Conservation (phyloP, 352 stramenopile genomes). For the Phytophthora agathidicida region DNA sequence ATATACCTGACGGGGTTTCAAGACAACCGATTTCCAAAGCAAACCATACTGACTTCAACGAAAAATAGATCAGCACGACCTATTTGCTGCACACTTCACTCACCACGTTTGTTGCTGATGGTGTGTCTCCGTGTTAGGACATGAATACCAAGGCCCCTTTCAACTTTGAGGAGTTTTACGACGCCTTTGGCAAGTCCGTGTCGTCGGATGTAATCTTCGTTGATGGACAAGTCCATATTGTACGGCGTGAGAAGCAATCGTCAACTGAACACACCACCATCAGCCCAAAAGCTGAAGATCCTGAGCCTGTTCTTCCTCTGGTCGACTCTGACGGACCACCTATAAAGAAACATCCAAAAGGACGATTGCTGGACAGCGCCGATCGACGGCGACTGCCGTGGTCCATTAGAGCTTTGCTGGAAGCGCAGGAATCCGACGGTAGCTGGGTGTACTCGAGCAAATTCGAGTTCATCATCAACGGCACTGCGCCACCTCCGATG, state of each 20-base stretch:
- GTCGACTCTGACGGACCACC: slow-evolving; percentile 4
- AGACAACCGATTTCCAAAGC: neutral
- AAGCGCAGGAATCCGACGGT: slow-evolving; percentile 62
- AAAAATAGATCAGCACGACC: slow-evolving; percentile 35
- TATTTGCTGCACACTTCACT: slow-evolving; percentile 4
- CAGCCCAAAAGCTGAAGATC: neutral
- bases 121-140: neutral
- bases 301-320: neutral
- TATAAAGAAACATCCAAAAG: slow-evolving; percentile 25
- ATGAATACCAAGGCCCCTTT: slow-evolving; percentile 29
- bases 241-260: slow-evolving; percentile 22
- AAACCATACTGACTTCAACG: neutral
- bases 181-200: slow-evolving; percentile 69
- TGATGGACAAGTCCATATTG: slow-evolving; percentile 47
- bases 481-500: slow-evolving; percentile 41
- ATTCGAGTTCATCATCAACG: slow-evolving; percentile 63
- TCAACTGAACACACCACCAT: neutral
- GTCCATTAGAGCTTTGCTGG: slow-evolving; percentile 47
- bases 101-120: neutral
- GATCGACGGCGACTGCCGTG: slow-evolving; percentile 39
- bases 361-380: slow-evolving; percentile 31
- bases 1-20: slow-evolving; percentile 14
- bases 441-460: slow-evolving; percentile 67
- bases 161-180: slow-evolving; percentile 73
- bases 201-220: slow-evolving; percentile 42